phyloP scores from a whole-genome alignment of 371 early-diverging fungal genomes.

The Syncephalis plumigaleata region DNA sequence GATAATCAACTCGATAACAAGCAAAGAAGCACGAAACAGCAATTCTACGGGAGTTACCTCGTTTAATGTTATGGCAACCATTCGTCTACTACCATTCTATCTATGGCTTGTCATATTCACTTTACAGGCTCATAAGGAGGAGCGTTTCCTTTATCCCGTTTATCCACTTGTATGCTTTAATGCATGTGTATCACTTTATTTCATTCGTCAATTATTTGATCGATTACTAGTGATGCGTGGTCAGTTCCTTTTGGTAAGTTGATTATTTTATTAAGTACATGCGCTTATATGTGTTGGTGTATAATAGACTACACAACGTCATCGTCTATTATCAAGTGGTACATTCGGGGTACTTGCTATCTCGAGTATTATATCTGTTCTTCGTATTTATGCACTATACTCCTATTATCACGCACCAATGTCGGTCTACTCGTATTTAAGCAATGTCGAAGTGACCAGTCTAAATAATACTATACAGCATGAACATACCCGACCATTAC shows the following conservation, averaged over 20 bases:
- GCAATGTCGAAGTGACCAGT: conserved; percentile 4
- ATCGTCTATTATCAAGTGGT: not conserved
- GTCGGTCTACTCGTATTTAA: conserved; percentile 5
- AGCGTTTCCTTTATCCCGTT: conserved; percentile 79
- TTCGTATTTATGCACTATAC: conserved; percentile 14
- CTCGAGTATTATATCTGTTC: conserved; percentile 9
- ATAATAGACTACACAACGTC: too few relatives aligned
- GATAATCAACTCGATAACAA: not conserved
- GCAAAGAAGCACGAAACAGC: not conserved
- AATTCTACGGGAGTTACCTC: not conserved
- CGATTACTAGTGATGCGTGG: too few relatives aligned
- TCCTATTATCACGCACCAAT: conserved; percentile 13
- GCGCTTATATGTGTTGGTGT: too few relatives aligned
- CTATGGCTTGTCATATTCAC: conserved; percentile 64
- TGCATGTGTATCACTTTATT: conserved; percentile 46
- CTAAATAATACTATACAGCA: conserved; percentile 6
- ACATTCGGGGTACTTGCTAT: conserved; percentile 1
- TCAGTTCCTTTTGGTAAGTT: too few relatives aligned
- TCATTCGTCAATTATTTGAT: conserved; percentile 9
- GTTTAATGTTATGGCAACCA: conserved; percentile 1
- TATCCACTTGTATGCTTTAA: conserved; percentile 76
- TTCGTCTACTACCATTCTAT: conserved; percentile 49
- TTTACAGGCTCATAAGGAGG: conserved; percentile 89
- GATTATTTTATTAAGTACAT: too few relatives aligned
- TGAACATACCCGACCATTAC: too few relatives aligned